These are phyloP conservation scores for Coemansia sp. DNA, from an alignment of 192 early-diverging fungal genomes.

Conservation along the genomic window DNA sequence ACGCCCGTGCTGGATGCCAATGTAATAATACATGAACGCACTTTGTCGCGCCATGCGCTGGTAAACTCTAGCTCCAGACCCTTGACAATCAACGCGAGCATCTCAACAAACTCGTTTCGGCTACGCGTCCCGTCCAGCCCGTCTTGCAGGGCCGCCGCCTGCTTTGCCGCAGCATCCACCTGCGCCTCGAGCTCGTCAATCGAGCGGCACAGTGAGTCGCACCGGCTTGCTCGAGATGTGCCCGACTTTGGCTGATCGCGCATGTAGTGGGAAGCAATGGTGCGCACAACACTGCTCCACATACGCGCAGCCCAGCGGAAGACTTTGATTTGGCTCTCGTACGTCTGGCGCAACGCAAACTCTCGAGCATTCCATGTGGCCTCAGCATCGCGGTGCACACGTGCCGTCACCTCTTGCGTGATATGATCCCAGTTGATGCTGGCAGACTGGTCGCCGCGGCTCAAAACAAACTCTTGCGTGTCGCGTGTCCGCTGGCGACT, in stretches of 20 bases:
- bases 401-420: constrained; percentile 11
- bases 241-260: not conserved
- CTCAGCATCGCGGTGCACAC: constrained; percentile 10
- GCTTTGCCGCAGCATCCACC: constrained; percentile 19
- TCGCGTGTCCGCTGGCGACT: not conserved
- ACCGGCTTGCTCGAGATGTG: not conserved
- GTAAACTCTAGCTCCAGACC: constrained; percentile 22
- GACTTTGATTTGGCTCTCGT: constrained; percentile 34
- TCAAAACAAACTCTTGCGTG: constrained; percentile 6
- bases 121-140: constrained; percentile 2
- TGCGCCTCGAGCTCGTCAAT: constrained; percentile 27
- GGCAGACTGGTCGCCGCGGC: constrained; percentile 12
- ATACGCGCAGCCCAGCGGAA: constrained; percentile 25
- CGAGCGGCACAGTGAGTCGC: constrained; percentile 15
- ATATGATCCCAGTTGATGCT: constrained; percentile 26
- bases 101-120: constrained; percentile 17
- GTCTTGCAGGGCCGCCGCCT: constrained; percentile 8
- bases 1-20: constrained; percentile 3
- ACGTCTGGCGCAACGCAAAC: constrained; percentile 23
- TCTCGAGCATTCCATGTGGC: constrained; percentile 19
- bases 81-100: constrained; percentile 19
- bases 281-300: constrained; percentile 28
- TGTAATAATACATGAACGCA: constrained; percentile 18
- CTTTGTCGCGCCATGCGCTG: constrained; percentile 28
- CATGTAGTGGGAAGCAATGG: constrained; percentile 5